Percentiles rank a stretch among this genome's conserved stretches.
Evolutionary conservation across 495 filamentous ascomycete species (phyloP).

Genomic region (Penicillium waksmanii): DNA sequence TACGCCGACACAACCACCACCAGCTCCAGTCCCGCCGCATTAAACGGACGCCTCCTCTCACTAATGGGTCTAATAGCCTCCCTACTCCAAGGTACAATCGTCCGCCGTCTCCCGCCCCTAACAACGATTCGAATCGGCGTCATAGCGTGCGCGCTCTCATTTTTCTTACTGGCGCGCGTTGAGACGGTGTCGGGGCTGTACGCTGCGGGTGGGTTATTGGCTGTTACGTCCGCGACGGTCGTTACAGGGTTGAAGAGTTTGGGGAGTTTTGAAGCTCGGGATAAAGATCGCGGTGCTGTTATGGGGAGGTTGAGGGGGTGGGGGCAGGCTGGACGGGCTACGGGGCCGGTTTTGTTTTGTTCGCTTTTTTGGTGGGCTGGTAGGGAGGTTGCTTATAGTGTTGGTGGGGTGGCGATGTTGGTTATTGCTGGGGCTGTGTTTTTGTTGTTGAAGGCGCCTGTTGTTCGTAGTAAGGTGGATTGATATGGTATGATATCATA

Average conservation of each 20-base stretch:
- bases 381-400: conserved; percentile 77
- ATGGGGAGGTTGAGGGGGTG: conserved; percentile 83
- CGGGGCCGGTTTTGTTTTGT: conserved; percentile 89
- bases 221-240: conserved; percentile 88
- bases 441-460: conserved; percentile 59
- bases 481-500: conserved; percentile 4
- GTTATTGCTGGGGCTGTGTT: conserved; percentile 73
- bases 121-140: conserved; percentile 79
- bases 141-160: conserved; percentile 72
- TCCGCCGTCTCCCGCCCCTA: conserved; percentile 78
- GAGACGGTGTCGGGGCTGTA: conserved; percentile 71
- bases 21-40: conserved; percentile 56
- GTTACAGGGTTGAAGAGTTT: conserved; percentile 92
- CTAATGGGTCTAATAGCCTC: conserved; percentile 93
- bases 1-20: conserved; percentile 61
- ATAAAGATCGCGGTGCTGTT: conserved; percentile 80
- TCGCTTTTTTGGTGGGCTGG: conserved; percentile 99
- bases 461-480: conserved; percentile 21
- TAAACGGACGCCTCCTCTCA: conserved; percentile 87
- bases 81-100: conserved; percentile 82
- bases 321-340: conserved; percentile 83
- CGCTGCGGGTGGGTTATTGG: conserved; percentile 76
- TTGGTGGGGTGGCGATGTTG: conserved; percentile 79
- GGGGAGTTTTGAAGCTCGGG: conserved; percentile 83
- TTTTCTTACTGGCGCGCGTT: conserved; percentile 76